A percentile compares a stretch with the other conserved stretches of the same genome.
Evolutionary conservation across 83 land plant genomes (phyloP).

Genomic region (Thuja plicata): DNA sequence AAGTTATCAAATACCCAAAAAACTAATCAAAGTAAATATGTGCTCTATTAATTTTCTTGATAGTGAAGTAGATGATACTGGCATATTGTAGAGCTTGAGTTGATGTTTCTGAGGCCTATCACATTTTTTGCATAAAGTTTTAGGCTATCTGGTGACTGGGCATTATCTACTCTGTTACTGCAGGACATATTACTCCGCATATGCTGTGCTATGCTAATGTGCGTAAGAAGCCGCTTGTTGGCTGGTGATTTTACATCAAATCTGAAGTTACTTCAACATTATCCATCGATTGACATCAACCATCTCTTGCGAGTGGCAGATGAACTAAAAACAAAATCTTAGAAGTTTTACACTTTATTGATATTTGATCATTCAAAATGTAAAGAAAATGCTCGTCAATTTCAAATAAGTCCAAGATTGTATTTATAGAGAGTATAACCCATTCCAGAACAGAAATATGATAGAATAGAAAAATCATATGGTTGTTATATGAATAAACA

Average conservation of each 20-base stretch:
- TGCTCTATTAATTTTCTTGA: background rate
- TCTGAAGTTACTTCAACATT: conserved; percentile 86
- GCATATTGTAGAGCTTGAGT: background rate
- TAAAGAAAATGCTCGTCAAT: background rate
- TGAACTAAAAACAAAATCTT: conserved; percentile 30
- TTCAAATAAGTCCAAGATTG: background rate
- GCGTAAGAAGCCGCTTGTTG: conserved; percentile 70
- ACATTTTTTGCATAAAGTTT: background rate
- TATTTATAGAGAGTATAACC: background rate
- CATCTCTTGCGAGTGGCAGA: conserved; percentile 82
- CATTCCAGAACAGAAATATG: background rate
- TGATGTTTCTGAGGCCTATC: background rate
- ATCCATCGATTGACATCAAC: conserved; percentile 76
- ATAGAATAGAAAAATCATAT: background rate
- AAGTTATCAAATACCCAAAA: background rate
- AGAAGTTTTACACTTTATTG: background rate
- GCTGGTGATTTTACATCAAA: conserved; percentile 95
- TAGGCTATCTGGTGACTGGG: background rate
- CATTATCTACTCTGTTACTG: conserved; percentile 5
- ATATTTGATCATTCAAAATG: background rate
- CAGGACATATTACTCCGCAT: conserved; percentile 85
- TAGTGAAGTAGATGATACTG: background rate
- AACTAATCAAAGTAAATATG: background rate
- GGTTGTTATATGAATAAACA: background rate
- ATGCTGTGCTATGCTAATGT: conserved; percentile 92